Evolutionary conservation across 1,284 basidiomycete genomes (phyloP).

Genomic region (Schizophyllum amplum): DNA sequence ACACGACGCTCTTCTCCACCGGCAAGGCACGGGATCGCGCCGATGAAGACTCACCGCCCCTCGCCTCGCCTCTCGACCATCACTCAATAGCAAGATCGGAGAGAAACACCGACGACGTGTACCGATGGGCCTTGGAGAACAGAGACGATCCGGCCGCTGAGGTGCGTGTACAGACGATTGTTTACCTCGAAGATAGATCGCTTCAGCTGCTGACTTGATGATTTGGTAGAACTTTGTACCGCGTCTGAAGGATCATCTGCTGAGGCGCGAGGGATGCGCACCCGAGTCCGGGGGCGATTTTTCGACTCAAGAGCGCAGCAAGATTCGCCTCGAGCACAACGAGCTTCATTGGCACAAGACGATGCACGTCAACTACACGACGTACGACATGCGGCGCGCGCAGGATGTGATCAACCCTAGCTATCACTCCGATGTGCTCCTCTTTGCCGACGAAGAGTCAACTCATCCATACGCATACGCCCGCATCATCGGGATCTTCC

Average conservation of each 20-base stretch:
- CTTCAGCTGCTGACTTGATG: not conserved
- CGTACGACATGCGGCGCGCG: conserved; percentile 17
- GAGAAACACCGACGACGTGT: no score
- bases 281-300: conserved; percentile 5
- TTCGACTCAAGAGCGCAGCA: conserved; percentile 7
- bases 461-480: conserved; percentile 28
- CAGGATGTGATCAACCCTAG: conserved; percentile 15
- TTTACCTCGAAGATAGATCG: no score
- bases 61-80: no score
- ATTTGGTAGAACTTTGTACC: conserved; percentile 10
- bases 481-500: conserved; percentile 25
- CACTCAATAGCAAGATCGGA: no score
- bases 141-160: conserved; percentile 8
- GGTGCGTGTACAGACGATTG: no score
- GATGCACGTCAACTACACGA: conserved; percentile 17
- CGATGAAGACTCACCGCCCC: no score
- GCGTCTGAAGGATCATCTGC: conserved; percentile 10
- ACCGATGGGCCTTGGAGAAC: conserved; percentile 4
- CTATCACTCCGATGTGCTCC: conserved; percentile 10
- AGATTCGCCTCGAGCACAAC: conserved; percentile 4
- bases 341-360: conserved; percentile 6
- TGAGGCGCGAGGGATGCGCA: no score
- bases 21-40: no score
- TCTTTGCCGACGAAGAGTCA: conserved; percentile 10
- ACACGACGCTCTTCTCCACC: not conserved